Percentiles rank a stretch among this genome's conserved stretches.
These are phyloP conservation scores for Stephania japonica DNA, from an alignment of 164 flowering plant species.

Conservation along the genomic window DNA sequence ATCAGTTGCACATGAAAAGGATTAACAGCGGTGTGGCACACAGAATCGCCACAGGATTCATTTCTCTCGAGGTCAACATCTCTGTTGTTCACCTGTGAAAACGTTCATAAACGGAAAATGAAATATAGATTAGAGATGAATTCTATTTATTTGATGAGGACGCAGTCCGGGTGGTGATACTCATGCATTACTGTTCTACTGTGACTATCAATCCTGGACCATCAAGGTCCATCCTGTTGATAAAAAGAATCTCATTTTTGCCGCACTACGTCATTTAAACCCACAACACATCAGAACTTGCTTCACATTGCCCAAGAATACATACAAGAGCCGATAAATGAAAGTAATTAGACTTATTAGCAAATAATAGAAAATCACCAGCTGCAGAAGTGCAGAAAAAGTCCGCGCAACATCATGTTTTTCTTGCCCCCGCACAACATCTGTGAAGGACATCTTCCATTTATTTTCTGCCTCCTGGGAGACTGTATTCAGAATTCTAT, in stretches of 20 bases:
- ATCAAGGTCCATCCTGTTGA: background rate
- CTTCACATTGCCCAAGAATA: background rate
- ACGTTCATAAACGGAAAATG: background rate
- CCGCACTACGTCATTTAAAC: background rate
- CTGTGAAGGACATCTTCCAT: slow-evolving; percentile 49
- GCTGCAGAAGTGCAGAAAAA: slow-evolving; percentile 85
- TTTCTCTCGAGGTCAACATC: slow-evolving; percentile 54
- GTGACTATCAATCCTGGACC: too few species aligned
- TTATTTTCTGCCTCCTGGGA: slow-evolving; percentile 33
- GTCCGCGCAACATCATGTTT: slow-evolving; percentile 87
- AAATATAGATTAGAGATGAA: background rate
- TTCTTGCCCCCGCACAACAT: slow-evolving; percentile 61
- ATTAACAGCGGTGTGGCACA: slow-evolving; percentile 58
- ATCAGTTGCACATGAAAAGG: slow-evolving; percentile 66
- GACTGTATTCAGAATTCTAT: slow-evolving; percentile 55
- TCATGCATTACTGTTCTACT: background rate
- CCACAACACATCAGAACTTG: background rate
- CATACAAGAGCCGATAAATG: background rate
- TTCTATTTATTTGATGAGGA: background rate
- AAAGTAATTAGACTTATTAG: background rate
- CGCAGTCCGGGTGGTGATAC: background rate
- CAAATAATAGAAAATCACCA: slow-evolving; percentile 42
- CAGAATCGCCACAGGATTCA: slow-evolving; percentile 21
- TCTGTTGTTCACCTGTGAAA: slow-evolving; percentile 84
- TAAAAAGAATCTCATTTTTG: background rate